Conservation (phyloP, 2,329 filamentous ascomycete species). For the Exophiala sideris region DNA sequence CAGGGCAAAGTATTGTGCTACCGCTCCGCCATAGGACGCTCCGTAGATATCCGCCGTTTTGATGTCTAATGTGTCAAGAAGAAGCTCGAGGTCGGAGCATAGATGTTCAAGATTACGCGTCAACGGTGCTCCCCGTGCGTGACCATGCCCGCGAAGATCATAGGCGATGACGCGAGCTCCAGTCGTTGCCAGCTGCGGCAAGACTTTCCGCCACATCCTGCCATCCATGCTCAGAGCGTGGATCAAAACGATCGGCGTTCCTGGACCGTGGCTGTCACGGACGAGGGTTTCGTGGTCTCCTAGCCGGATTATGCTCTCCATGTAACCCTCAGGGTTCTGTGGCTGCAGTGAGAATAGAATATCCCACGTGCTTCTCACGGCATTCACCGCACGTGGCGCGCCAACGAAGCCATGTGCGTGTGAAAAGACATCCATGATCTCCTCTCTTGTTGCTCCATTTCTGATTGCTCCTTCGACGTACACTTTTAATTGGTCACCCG, state of each 20-base stretch:
- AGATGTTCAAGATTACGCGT: not conserved
- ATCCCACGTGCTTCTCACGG: not conserved
- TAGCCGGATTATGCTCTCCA: not conserved
- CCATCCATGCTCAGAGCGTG: not conserved
- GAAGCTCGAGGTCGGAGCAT: not conserved
- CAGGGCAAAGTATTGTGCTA: slow-evolving; percentile 1
- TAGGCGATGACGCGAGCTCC: not conserved
- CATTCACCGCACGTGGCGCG: not conserved
- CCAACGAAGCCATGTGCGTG: no score
- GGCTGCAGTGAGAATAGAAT: not conserved
- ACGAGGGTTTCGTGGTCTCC: not conserved
- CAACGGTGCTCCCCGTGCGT: not conserved
- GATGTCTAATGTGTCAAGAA: not conserved
- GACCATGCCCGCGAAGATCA: slow-evolving; percentile 1
- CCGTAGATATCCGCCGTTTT: not conserved
- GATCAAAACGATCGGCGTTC: not conserved
- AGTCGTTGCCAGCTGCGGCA: not conserved
- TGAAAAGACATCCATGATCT: no score
- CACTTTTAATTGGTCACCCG: not conserved
- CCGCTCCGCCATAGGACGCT: not conserved
- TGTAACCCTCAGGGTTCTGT: no score
- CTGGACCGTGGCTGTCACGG: not conserved
- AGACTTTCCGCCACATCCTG: slow-evolving; percentile 1
- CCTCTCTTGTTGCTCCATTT: no score
- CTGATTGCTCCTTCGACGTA: not conserved